Evolutionary conservation across 208 protist genomes (phyloP).

Genomic region (Leishmania tropica): DNA sequence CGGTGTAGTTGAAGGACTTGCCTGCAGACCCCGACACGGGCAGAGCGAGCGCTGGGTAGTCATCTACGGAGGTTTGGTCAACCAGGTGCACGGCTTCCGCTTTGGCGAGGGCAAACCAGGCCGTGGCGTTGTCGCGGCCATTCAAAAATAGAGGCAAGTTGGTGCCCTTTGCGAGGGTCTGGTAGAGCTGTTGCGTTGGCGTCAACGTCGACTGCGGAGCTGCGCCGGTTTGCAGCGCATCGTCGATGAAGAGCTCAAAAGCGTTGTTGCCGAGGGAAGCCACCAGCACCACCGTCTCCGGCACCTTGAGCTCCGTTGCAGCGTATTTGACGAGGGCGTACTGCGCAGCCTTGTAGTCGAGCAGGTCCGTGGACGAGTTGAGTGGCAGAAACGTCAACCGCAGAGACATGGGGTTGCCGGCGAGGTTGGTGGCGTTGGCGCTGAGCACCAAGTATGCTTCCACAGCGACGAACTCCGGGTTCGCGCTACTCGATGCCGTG

Average conservation of each 20-base stretch:
- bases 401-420: slow-evolving; percentile 35
- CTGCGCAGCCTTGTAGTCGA: slow-evolving; percentile 28
- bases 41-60: slow-evolving; percentile 32
- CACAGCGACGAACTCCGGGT: slow-evolving; percentile 45
- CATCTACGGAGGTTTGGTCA: slow-evolving; percentile 28
- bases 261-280: slow-evolving; percentile 26
- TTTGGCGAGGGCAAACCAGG: slow-evolving; percentile 47
- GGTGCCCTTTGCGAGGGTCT: slow-evolving; percentile 22
- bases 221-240: slow-evolving; percentile 36
- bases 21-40: slow-evolving; percentile 11
- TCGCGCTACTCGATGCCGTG: slow-evolving; percentile 45
- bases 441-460: slow-evolving; percentile 55
- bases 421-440: slow-evolving; percentile 23
- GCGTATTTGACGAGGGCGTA: slow-evolving; percentile 15
- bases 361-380: slow-evolving; percentile 33
- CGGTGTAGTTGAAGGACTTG: slow-evolving; percentile 8
- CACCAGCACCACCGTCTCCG: slow-evolving; percentile 29
- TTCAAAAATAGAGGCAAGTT: slow-evolving; percentile 33
- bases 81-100: slow-evolving; percentile 48
- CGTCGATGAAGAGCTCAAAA: slow-evolving; percentile 25
- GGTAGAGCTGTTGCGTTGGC: slow-evolving; percentile 37
- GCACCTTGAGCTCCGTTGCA: slow-evolving; percentile 14
- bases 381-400: slow-evolving; percentile 42
- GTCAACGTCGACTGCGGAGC: slow-evolving; percentile 27
- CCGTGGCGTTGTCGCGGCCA: slow-evolving; percentile 27